Evolutionary conservation across 1,284 basidiomycete species (phyloP).

Genomic region (Wolfiporia cocos): DNA sequence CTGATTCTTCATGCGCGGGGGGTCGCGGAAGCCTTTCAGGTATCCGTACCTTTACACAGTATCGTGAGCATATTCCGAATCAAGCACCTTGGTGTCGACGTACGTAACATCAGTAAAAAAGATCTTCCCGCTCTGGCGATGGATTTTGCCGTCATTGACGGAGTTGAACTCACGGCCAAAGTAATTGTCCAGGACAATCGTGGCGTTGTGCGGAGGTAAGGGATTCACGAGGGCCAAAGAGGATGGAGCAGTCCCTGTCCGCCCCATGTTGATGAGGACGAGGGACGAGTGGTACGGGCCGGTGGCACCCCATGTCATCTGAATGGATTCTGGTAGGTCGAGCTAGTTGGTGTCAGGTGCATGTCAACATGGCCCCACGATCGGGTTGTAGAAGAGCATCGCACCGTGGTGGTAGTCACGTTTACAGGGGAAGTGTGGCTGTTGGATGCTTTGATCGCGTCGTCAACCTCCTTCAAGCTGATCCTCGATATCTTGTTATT

Average conservation of each 20-base stretch:
- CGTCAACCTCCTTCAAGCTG: constrained; percentile 29
- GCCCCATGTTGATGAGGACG: no score
- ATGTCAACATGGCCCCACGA: not conserved
- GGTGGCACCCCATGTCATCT: no score
- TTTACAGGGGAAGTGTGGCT: constrained; percentile 36
- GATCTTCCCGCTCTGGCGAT: constrained; percentile 52
- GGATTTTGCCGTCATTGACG: constrained; percentile 73
- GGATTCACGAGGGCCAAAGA: constrained; percentile 66
- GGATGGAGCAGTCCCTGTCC: constrained; percentile 55
- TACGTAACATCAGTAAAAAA: constrained; percentile 71
- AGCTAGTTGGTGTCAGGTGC: constrained; percentile 27
- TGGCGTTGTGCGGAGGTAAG: constrained; percentile 37
- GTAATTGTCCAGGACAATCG: constrained; percentile 31
- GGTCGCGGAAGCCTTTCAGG: constrained; percentile 57
- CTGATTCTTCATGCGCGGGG: constrained; percentile 60
- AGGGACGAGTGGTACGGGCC: no score
- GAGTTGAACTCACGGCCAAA: constrained; percentile 80
- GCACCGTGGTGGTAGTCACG: constrained; percentile 48
- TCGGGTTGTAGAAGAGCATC: constrained; percentile 16
- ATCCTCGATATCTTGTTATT: constrained; percentile 37
- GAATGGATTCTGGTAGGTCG: constrained; percentile 38
- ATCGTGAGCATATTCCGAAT: not conserved
- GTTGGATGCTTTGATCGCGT: constrained; percentile 22
- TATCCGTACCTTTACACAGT: constrained; percentile 71
- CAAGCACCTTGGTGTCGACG: constrained; percentile 12